These are phyloP conservation scores for Candida ascalaphidarum DNA, from an alignment of 805 yeast species.

Conservation along the genomic window DNA sequence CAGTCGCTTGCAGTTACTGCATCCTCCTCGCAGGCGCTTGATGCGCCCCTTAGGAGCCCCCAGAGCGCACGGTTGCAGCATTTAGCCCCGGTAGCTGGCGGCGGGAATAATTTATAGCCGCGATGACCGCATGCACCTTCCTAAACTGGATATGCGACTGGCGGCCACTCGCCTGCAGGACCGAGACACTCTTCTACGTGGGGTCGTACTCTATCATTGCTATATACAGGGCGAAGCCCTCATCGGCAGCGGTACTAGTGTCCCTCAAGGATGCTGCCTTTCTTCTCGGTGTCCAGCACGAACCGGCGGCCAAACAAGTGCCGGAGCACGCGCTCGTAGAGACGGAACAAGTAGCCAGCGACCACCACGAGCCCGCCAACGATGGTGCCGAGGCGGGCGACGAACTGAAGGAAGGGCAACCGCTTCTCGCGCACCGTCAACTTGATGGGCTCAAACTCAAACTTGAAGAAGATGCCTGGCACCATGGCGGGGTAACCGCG, in stretches of 20 bases:
- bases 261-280: no score
- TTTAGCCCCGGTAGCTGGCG: no score
- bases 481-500: constrained; percentile 18
- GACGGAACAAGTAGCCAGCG: constrained; percentile 56
- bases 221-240: no score
- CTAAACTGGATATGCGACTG: no score
- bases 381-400: constrained; percentile 71
- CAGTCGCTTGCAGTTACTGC: constrained; percentile 51
- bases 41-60: constrained; percentile 14
- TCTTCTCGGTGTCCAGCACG: constrained; percentile 40
- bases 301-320: constrained; percentile 52
- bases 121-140: no score
- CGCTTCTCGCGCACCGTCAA: constrained; percentile 63
- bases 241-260: no score
- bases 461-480: constrained; percentile 79
- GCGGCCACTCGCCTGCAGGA: no score
- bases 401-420: constrained; percentile 68
- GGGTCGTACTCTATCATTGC: no score
- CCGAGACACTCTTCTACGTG: no score
- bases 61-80: no score
- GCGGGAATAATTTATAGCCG: no score
- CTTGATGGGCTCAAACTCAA: constrained; percentile 83
- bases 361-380: constrained; percentile 72
- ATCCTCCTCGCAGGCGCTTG: constrained; percentile 48
- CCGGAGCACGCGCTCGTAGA: constrained; percentile 45